A percentile compares a stretch with the other conserved stretches of the same genome.
Conservation (phyloP, 768 basidiomycete species). For the Lactarius tabidus region DNA sequence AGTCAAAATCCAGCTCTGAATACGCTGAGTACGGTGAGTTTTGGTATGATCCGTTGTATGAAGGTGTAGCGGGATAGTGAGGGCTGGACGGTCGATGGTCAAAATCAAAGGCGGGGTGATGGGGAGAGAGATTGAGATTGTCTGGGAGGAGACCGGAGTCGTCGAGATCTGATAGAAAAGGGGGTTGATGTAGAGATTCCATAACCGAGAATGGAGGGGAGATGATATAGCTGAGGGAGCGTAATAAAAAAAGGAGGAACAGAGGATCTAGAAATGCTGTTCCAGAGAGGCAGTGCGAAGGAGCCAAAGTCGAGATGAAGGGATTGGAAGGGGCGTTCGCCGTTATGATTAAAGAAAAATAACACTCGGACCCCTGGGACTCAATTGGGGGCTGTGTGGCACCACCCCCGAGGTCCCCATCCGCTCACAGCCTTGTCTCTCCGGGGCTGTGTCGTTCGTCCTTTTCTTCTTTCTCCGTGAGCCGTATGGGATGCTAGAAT, state of each 20-base stretch:
- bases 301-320: slow-evolving; percentile 1
- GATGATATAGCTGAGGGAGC: slow-evolving; percentile 8
- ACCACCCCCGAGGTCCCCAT: background rate
- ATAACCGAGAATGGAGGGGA: slow-evolving; percentile 8
- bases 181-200: slow-evolving; percentile 20
- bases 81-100: slow-evolving; percentile 36
- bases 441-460: background rate
- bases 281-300: slow-evolving; percentile 12
- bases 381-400: background rate
- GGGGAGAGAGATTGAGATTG: slow-evolving; percentile 29
- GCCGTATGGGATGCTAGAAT: background rate
- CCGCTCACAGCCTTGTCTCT: background rate
- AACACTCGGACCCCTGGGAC: slow-evolving; percentile 12
- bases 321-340: background rate
- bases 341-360: background rate
- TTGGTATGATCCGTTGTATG: slow-evolving; percentile 63
- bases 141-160: slow-evolving; percentile 25
- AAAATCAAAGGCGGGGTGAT: slow-evolving; percentile 35
- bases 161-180: slow-evolving; percentile 22
- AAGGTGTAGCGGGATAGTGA: slow-evolving; percentile 49
- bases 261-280: slow-evolving; percentile 18
- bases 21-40: slow-evolving; percentile 65
- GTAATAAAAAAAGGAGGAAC: background rate
- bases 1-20: slow-evolving; percentile 53
- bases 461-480: background rate